Base-by-base conservation (phyloP, 495 filamentous ascomycete species). In the Penicillium ochrochloron region DNA sequence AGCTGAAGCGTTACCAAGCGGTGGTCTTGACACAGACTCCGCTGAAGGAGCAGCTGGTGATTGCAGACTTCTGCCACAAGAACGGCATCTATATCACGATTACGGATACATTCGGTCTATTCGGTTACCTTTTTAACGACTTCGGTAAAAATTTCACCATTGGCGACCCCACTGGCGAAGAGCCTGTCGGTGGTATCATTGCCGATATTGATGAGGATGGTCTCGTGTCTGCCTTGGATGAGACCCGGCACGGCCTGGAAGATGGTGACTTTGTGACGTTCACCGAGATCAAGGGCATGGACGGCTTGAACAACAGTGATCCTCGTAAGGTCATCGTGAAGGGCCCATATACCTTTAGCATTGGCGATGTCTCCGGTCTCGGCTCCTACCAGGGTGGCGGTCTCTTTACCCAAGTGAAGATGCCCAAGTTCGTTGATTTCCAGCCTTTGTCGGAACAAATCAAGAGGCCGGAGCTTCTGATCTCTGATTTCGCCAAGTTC, bases 221-320 rank as follows among this genome's bases (percentile, higher is more conserved):
- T 29, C 72, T 98, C 64, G 96, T 99, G 7, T 97, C 94, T 52
- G 93, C 94, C 9, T 82, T 98, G 25, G 96, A 99, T 73, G 96
- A 99, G 77, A 96, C 92, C 4, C 86, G 96, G 59, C 96, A 99
- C 73, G 96, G 96, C 17, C 81, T 99, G 33, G 92, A 97, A 75
- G 95, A 98, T 84, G 96, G 95, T 7, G 96, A 99, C 70, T 95
- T 88, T 73, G 93, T 99, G 57, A 96, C 92, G 4, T 99, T 99
- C 71, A 89, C 88, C 5, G 96, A 98, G 77, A 76, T 99, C 51
- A 86, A 92, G 77, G 95, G 95, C 29, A 96, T 98, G 93, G 94
- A 97, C 60, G 88, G 76, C 19, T 76, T 98, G 57, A 99, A 98
- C 73, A 84, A 86, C 70, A 85, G 85, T 51, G 90, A 90, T 58